Conservation (phyloP, 169 alveolate species). For the Prorocentrum cordatum region DNA sequence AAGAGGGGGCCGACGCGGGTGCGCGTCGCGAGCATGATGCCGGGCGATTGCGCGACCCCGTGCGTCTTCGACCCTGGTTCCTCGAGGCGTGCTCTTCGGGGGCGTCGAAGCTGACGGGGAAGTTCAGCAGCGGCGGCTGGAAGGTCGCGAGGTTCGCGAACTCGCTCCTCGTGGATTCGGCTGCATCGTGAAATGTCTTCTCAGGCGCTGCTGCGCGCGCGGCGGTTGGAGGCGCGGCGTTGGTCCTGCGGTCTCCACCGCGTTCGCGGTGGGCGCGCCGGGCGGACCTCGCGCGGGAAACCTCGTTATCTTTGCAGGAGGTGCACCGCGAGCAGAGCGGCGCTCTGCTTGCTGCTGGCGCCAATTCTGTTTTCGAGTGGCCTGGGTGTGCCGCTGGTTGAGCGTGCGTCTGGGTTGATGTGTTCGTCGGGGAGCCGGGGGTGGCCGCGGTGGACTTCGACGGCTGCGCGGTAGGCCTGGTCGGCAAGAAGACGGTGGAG, state of each 20-base stretch:
- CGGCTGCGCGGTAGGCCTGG: not conserved
- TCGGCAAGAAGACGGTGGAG: too few species aligned
- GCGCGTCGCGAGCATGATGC: too few species aligned
- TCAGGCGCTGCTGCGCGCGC: not conserved
- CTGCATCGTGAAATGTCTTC: too few species aligned
- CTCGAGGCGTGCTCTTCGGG: too few species aligned
- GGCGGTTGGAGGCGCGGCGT: not conserved
- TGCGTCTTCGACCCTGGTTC: too few species aligned
- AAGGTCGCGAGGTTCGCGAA: too few species aligned
- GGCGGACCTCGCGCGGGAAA: not conserved
- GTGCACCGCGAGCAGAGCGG: not conserved
- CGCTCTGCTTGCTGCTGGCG: not conserved
- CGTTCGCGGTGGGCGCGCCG: not conserved
- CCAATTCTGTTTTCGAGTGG: not conserved
- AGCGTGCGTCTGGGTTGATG: not conserved
- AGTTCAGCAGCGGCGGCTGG: too few species aligned
- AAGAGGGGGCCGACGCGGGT: too few species aligned
- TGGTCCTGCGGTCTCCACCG: not conserved
- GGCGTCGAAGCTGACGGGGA: too few species aligned
- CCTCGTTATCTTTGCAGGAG: not conserved
- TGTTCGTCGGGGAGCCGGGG: not conserved
- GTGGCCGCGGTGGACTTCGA: not conserved
- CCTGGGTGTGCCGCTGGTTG: not conserved
- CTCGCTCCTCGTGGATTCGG: too few species aligned
- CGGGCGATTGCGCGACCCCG: too few species aligned